Base-by-base conservation (phyloP, 2,329 filamentous ascomycete species). In the Plectosphaerella sp. region DNA sequence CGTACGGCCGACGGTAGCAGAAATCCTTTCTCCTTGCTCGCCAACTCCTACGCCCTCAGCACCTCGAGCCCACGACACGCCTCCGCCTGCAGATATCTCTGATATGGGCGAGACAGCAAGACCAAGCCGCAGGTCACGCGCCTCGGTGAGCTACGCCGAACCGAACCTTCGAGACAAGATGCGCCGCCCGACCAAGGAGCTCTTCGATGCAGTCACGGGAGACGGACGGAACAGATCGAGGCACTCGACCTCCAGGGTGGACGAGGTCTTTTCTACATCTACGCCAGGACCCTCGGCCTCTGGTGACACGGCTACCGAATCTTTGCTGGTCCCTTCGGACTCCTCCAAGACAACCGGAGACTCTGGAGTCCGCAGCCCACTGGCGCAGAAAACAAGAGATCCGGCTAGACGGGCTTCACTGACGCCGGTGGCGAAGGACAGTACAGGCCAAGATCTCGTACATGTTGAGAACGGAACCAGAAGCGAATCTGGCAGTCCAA, bases 101-200 rank as follows among this genome's bases (percentile, higher is more conserved):
- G 71, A 69, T 8, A 75, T 68, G 36, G 77, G 79, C 48, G 80
- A 87, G 59, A 79, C 79, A 25, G 76, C 80, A 25, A 79, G 89
- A 45, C 80, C 82, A 20, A 87, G 84, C 59, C 77, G 89, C 58
- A 80, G 89, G 57, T 82, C 83, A 47, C 78, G 87, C 60, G 72
- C 82, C 11, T 77, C 84, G 48, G 80, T 94, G 55, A 93, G 88
- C 72, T 94, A 94, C 66, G 87, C 88, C 11, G 88, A 93, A 66
- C 89, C 89, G 1, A 93, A 88, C 61, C 74, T 94, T 42, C 80
- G 87, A 56, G 87, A 86, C 63, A 94, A 94, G 71, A 92, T 94
- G 89, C 81, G 89, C 53, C 80, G 89, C 54, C 88, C 89, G 20
- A 88, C 86, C 1, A 89, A 89, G 63, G 83, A 89, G 57, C 69